Evolutionary conservation across 2,329 filamentous ascomycete genomes (phyloP), one percentile per base, ranked within the genome.

Genomic region (Nemania serpens): DNA sequence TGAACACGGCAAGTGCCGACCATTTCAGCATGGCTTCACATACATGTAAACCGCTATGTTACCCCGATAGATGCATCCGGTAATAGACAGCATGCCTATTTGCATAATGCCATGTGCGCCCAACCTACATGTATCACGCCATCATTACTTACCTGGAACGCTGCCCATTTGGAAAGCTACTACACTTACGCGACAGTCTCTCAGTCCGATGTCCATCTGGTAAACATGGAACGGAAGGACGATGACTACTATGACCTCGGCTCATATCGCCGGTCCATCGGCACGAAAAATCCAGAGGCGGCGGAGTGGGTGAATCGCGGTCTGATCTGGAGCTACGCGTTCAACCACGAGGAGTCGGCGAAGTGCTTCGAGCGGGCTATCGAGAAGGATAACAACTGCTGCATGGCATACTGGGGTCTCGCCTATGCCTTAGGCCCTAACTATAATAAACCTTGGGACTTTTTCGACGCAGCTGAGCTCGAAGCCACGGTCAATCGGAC

Each of bases 391-490:
- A 63, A 75, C 0, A 64, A 72, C 2, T 89, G 84, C 59, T 81
- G 82, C 33, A 85, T 91, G 78, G 87, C 85, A 2, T 83, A 88
- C 68, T 91, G 88, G 88, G 88, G 88, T 0, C 75, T 90, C 4
- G 87, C 90, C 0, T 93, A 90, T 71, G 80, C 87, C 1, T 76
- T 90, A 0, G 91, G 90, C 0, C 90, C 91, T 3, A 93, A 94
- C 70, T 88, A 87, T 73, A 85, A 93, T 76, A 91, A 93, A 69
- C 87, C 90, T 0, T 93, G 91, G 91, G 82, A 85, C 29, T 80
- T 85, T 22, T 91, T 93, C 65, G 88, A 89, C 55, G 75, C 80
- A 1, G 74, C 79, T 0, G 90, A 93, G 65, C 76, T 88, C 4
- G 73, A 78, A 11, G 73, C 69, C 0, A 83, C 80, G 0, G 76